Base-by-base conservation (phyloP, 164 flowering plant species). In the Sextonia rubra region DNA sequence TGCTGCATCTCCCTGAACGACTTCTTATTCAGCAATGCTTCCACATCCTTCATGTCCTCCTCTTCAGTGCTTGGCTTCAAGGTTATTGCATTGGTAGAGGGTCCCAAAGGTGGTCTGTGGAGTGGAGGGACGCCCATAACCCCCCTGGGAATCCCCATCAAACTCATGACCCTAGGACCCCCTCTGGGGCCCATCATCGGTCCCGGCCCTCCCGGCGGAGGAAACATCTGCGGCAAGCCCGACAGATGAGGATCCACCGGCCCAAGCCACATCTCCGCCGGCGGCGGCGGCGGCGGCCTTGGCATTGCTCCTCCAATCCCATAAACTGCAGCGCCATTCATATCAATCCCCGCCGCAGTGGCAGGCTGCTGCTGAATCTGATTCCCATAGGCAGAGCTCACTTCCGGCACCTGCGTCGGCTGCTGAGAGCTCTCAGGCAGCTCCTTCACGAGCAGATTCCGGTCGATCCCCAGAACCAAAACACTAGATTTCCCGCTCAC, bases 31-130 rank as follows among this genome's bases (percentile, higher is more conserved):
- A 96, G 69, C 86, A 96, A 76, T 4, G 89, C 95, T 80, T 93
- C 97, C 26, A 93, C 79, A 82, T 96, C 98, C 89, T 91, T 93
- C 85, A 93, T 60, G 68, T 92, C 98, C 66, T 95, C 98, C 76
- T 96, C 99, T 74, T 96, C 98, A 0, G 84, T 86, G 68, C 84
- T 87, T 4, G 78, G 79, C 84, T 84, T 89, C 76, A 77, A 69
- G 23, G 79, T 65, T 49, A 75, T 64, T 6, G 79, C 30, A 73
- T 68, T n/a, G 80, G 26, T 11, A 76, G 64, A 74, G 75, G 80
- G 79, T 22, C 83, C 86, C 78, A 83, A 27, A 3, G 85, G 83
- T 17, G 90, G 90, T 69, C 92, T 82, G 27, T 82, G 89, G 64
- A 84, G 76, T 12, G 89, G 86, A 71, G 80, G 80, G 47, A 80